Base-by-base conservation (phyloP, 768 basidiomycete genomes). In the Lactarius indigo region DNA sequence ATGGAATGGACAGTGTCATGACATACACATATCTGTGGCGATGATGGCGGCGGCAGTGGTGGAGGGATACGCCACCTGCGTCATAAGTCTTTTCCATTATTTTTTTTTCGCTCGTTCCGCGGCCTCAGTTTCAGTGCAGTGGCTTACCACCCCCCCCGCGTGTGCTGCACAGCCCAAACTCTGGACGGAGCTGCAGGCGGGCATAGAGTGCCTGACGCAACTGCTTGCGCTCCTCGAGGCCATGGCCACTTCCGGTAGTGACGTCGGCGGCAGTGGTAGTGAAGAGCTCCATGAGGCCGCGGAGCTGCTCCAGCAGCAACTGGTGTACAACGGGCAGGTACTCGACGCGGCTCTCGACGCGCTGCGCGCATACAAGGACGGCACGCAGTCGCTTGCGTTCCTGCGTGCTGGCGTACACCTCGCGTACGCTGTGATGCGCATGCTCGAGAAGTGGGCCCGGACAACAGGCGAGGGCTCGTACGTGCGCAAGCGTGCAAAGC, bases 291-390 rank as follows among this genome's bases (percentile, higher is more conserved):
- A 80, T 54, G 94, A 96, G 41, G 88, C 90, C 30, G 91, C 95
- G 58, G 87, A 87, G 63, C 79, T 89, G 23, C 81, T 98, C 1
- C 92, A 94, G 72, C 87, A 94, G 69, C 93, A 97, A 75, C 80
- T 99, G 30, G 90, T 98, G 73, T 98, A 98, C 79, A 95, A 95
- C 72, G 95, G 93, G 39, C 94, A 98, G 69, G 88, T 96, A 20
- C 86, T 98, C 62, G 96, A 98, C 71, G 86, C 94, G 28, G 85
- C 94, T 0, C 79, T 95, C 54, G 88, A 90, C 30, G 88, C 91
- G 63, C 76, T 98, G 58, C 81, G 85, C 57, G 79, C 81, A 30
- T 98, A 94, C 81, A 91, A 89, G 70, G 84, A 89, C 56, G 94
- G 88, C 59, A 89, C 92, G 7, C 89, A 91, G 70, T 85, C 84